Evolutionary conservation across 2,329 filamentous ascomycete genomes (phyloP).

Genomic region (Penicillium sp.): DNA sequence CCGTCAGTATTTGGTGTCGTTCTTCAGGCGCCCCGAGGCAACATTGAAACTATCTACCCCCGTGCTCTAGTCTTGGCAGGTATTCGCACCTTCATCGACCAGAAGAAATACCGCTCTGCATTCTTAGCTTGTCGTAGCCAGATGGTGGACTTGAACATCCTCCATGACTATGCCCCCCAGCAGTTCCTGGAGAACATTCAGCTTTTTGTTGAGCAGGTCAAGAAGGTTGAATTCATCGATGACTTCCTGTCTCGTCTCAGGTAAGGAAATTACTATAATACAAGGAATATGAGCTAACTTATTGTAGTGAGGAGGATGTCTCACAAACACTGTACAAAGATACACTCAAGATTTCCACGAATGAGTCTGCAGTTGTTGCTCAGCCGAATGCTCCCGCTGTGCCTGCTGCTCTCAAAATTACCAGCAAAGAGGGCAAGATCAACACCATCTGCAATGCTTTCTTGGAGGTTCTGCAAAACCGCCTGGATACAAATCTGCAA

Average conservation of each 20-base stretch:
- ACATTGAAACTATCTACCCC: conserved; percentile 92
- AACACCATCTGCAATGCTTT: conserved; percentile 88
- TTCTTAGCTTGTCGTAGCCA: conserved; percentile 89
- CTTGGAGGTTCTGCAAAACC: conserved; percentile 63
- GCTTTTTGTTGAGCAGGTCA: conserved; percentile 80
- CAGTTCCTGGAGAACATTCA: conserved; percentile 78
- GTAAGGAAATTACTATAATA: conserved; percentile 46
- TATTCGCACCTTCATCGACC: conserved; percentile 77
- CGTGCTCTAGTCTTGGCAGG: conserved; percentile 89
- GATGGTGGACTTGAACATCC: conserved; percentile 95
- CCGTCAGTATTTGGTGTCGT: conserved; percentile 83
- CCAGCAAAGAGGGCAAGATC: conserved; percentile 61
- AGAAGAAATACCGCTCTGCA: conserved; percentile 77
- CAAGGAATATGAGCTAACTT: conserved; percentile 27
- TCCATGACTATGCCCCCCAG: conserved; percentile 87
- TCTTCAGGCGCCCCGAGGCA: conserved; percentile 93
- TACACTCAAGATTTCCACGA: conserved; percentile 59
- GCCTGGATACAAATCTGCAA: conserved; percentile 69
- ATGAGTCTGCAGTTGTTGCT: conserved; percentile 25
- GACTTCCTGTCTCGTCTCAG: conserved; percentile 84
- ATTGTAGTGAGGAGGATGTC: conserved; percentile 76
- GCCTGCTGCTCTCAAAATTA: conserved; percentile 5
- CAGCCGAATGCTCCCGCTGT: conserved; percentile 23
- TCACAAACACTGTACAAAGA: conserved; percentile 91
- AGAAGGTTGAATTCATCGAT: conserved; percentile 79